Evolutionary conservation across 1,284 basidiomycete species (phyloP).

Genomic region (Megacollybia platyphylla): DNA sequence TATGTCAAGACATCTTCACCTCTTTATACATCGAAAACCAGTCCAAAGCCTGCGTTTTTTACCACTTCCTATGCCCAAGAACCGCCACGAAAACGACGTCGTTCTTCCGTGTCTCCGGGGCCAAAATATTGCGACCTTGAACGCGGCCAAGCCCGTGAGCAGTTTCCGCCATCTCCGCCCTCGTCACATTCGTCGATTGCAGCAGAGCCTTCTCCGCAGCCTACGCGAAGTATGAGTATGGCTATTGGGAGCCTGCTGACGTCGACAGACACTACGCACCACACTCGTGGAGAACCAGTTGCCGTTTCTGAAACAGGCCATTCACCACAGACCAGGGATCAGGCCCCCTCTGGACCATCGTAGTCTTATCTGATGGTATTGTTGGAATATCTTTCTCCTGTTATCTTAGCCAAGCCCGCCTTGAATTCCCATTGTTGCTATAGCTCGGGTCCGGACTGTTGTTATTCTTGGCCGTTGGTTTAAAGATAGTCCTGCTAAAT

Average conservation of each 20-base stretch:
- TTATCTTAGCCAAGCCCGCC: too few species aligned
- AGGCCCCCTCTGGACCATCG: too few species aligned
- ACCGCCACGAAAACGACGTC: not conserved
- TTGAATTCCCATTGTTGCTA: too few species aligned
- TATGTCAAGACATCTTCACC: not conserved
- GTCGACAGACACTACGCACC: not conserved
- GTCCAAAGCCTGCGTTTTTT: not conserved
- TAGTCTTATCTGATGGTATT: too few species aligned
- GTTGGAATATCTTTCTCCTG: too few species aligned
- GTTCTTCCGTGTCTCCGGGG: conserved; percentile 2
- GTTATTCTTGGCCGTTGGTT: too few species aligned
- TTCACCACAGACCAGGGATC: too few species aligned
- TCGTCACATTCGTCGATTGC: conserved; percentile 3
- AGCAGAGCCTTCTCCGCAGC: conserved; percentile 1
- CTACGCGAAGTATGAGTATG: conserved; percentile 2
- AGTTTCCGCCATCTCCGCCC: conserved; percentile 5
- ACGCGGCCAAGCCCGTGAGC: not conserved
- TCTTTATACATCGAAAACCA: not conserved
- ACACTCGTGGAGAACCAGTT: too few species aligned
- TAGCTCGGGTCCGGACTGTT: too few species aligned
- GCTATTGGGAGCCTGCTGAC: conserved; percentile 4
- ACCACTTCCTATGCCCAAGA: not conserved
- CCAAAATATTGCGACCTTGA: conserved; percentile 1
- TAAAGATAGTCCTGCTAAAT: too few species aligned
- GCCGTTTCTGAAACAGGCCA: too few species aligned